Base-by-base conservation (phyloP, 1,284 basidiomycete species). In the Microbotryum silenes-acaulis region DNA sequence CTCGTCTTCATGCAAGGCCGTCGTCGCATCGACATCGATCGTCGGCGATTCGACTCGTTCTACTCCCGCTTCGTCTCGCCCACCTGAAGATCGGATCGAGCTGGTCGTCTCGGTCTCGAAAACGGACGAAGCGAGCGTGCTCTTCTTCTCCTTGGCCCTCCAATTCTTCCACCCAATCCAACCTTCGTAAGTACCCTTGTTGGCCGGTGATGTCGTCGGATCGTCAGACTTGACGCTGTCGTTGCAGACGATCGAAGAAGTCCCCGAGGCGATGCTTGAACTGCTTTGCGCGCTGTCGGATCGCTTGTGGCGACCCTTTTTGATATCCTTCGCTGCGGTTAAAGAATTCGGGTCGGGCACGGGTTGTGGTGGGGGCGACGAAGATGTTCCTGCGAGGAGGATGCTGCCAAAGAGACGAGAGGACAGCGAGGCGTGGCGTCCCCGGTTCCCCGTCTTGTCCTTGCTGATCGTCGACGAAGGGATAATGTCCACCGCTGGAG, bases 91-190 rank as follows among this genome's bases (percentile, higher is more conserved):
- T 25, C 21, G 51, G 49, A 25, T 21, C 31, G 51, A 37, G 31
- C 31, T 53, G 18, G 51, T 21, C 31, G 31, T 31, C 31, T 29
- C 29, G 29, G 20, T 31, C 10, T 27, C 37, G 29, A 23, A 21
- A 4, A 21, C 51, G 8, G 21, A 25, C 31, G 21, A 21, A 9
- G 29, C 51, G 25, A 33, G 51, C 20, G 29, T 42, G 23, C 29
- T 27, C n/a, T 48, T 48, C 47, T 56, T 60, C 2, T 44, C 51
- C 44, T 10, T 29, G 10, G 56, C 55, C 27, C 59, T 59, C 49
- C 67, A 60, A 2, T 51, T 51, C 42, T 61, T 59, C 67, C 67
- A 66, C 1, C 59, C 62, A 4, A 68, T 44, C 67, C 67, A 68
- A 1, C 66, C 67, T 18, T 62, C 59, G 31, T 68, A 68, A 16